Evolutionary conservation across 345 rosid species (phyloP), one percentile per base, ranked within the genome.

Genomic region (Xanthoceras sorbifolium): DNA sequence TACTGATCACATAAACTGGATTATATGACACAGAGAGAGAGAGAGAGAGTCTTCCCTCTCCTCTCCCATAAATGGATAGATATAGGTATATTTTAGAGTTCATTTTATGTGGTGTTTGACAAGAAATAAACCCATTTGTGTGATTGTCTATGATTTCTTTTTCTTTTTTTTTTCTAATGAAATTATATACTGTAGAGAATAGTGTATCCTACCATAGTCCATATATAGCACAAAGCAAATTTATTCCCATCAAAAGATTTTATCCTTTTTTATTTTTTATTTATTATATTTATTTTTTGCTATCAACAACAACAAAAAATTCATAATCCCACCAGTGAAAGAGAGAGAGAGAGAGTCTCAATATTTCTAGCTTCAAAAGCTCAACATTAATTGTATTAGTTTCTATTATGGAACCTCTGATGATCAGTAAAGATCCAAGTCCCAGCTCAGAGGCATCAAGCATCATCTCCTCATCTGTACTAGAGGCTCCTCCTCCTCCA

Each of bases 321-420:
- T 65, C 79, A 64, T 70, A 64, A 15, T 59, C 78, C 46, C 60
- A 66, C 67, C 55, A 50, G 60, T 55, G 29, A 67, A n/a, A 42
- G 34, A 69, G 61, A 20, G 59, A 54, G 60, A 26, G 60, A 38
- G 71, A 18, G 31, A 50, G 57, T n/a, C n/a, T n/a, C n/a, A n/a
- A n/a, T n/a, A n/a, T n/a, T n/a, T n/a, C n/a, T n/a, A n/a, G n/a
- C n/a, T n/a, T n/a, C 18, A 48, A 48, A 3, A 54, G 23, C 60
- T 71, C 67, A 44, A 40, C 28, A 14, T 65, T 34, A 46, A 40
- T 68, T 54, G 60, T 54, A n/a, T 54, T n/a, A 54, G 1, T 78
- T 38, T 65, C 66, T 52, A 63, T 40, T 18, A 87, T 89, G 92
- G 88, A 84, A 71, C 69, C 88, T 32, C 83, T 65, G 20, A 57